These are phyloP conservation scores for Ceratonia siliqua DNA, from an alignment of 306 rosid species.

Conservation along the genomic window DNA sequence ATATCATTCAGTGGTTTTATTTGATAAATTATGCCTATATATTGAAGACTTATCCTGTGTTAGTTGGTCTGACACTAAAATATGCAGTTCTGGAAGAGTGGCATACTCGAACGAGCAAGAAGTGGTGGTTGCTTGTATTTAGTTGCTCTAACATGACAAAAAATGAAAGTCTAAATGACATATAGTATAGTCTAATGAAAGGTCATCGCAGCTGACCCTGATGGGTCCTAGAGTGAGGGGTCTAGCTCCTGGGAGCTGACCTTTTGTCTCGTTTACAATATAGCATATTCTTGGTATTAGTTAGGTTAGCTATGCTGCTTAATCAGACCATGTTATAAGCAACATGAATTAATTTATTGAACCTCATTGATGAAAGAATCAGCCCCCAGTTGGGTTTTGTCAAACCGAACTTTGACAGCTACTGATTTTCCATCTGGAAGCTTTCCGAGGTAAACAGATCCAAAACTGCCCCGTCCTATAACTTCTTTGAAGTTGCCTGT, in stretches of 20 bases:
- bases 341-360: slow-evolving; percentile 24
- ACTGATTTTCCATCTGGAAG: slow-evolving; percentile 70
- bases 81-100: no score
- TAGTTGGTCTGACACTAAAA: not conserved
- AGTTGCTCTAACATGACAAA: no score
- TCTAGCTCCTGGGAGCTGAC: not conserved
- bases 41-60: slow-evolving; percentile 13
- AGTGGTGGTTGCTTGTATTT: no score
- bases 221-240: not conserved
- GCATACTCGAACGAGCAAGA: no score
- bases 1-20: not conserved
- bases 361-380: slow-evolving; percentile 97
- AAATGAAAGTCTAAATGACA: no score
- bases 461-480: slow-evolving; percentile 89
- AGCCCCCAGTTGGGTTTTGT: slow-evolving; percentile 82
- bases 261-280: not conserved
- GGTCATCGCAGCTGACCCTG: not conserved
- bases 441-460: slow-evolving; percentile 88
- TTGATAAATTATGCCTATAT: not conserved
- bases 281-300: slow-evolving; percentile 18
- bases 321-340: not conserved
- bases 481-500: slow-evolving; percentile 81
- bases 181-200: no score
- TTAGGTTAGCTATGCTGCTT: slow-evolving; percentile 3
- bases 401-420: slow-evolving; percentile 92